phyloP scores from a whole-genome alignment of 129 eudicot species.

The Pittosporum tobira region DNA sequence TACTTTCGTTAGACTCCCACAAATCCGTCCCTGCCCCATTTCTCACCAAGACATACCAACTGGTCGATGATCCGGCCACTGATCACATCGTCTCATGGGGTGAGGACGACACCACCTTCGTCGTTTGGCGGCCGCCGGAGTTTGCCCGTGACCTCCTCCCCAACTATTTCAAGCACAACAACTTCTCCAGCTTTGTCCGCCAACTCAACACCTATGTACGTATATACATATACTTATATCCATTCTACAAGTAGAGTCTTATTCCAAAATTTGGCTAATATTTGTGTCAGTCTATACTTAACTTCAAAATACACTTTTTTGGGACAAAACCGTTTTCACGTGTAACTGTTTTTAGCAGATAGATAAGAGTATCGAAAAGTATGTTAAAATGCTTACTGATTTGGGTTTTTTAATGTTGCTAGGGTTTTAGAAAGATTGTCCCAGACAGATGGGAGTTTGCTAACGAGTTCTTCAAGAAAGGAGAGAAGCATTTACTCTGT shows the following conservation, averaged over 20 bases:
- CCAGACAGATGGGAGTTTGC: slow-evolving; percentile 99
- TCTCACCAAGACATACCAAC: slow-evolving; percentile 74
- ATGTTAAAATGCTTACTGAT: neutral
- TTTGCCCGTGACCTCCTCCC: slow-evolving; percentile 96
- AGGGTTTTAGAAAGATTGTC: slow-evolving; percentile 96
- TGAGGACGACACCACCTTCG: slow-evolving; percentile 83
- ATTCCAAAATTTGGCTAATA: too few relatives aligned
- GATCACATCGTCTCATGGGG: slow-evolving; percentile 98
- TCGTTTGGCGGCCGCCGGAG: slow-evolving; percentile 98
- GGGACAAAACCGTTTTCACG: too few relatives aligned
- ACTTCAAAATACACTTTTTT: too few relatives aligned
- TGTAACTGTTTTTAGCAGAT: too few relatives aligned
- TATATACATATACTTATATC: neutral
- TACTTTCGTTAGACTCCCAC: slow-evolving; percentile 66
- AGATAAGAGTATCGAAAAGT: too few relatives aligned
- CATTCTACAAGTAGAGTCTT: too few relatives aligned
- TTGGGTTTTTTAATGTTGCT: slow-evolving; percentile 3
- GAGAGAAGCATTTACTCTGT: slow-evolving; percentile 80
- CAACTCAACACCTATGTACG: slow-evolving; percentile 95
- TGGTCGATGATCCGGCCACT: slow-evolving; percentile 77
- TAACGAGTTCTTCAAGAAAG: slow-evolving; percentile 79
- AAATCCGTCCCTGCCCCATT: slow-evolving; percentile 95
- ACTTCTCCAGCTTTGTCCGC: slow-evolving; percentile 89
- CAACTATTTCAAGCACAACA: slow-evolving; percentile 89
- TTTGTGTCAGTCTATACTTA: too few relatives aligned